Evolutionary conservation across 202 grass and related monocot species (phyloP).

Genomic region (Eragrostis tef): DNA sequence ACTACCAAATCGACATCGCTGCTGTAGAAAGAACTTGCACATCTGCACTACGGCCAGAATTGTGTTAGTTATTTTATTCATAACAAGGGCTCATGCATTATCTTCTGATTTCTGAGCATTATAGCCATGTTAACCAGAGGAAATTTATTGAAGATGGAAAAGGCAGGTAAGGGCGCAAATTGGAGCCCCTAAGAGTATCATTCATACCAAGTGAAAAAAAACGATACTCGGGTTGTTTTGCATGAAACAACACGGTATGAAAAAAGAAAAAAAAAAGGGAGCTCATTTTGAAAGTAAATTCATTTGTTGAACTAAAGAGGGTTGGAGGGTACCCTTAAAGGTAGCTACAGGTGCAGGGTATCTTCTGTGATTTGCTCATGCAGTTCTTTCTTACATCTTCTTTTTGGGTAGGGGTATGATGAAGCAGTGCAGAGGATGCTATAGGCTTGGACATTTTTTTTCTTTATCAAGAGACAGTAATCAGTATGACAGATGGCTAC

Average conservation of each 20-base stretch:
- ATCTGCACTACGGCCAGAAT: constrained; percentile 73
- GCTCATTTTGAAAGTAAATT: neutral
- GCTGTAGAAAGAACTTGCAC: constrained; percentile 99
- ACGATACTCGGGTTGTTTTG: too few species aligned
- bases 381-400: too few species aligned
- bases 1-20: constrained; percentile 95
- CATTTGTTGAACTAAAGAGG: neutral
- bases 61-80: constrained; percentile 62
- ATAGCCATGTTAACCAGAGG: constrained; percentile 44
- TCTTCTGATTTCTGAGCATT: constrained; percentile 29
- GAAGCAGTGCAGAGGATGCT: neutral
- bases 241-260: too few species aligned
- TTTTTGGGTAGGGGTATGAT: neutral
- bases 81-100: constrained; percentile 1
- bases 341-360: neutral
- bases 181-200: neutral
- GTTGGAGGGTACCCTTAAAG: neutral
- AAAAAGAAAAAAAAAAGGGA: too few species aligned
- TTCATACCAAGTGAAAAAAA: too few species aligned
- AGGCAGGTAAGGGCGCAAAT: neutral
- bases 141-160: constrained; percentile 24
- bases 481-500: neutral
- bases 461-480: constrained; percentile 27
- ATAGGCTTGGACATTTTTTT: neutral
- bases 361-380: too few species aligned